These are phyloP conservation scores for Penicillium dipodomyicola DNA, from an alignment of 495 filamentous ascomycete species.

Conservation along the genomic window DNA sequence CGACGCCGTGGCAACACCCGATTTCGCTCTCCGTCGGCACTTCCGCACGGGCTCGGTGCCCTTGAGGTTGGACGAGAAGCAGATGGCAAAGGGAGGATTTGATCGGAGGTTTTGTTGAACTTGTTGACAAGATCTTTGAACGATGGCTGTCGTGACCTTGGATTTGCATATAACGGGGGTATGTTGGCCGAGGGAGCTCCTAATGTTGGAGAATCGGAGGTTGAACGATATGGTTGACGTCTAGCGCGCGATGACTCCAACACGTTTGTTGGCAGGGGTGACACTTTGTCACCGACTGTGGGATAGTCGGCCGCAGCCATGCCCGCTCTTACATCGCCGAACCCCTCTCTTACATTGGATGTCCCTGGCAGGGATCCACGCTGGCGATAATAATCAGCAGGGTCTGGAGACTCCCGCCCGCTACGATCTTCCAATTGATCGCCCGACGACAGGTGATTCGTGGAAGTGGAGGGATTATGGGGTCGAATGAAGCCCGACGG, in stretches of 20 bases:
- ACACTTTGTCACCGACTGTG: conserved; percentile 23
- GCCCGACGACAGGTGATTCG: conserved; percentile 21
- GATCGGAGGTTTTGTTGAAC: conserved; percentile 57
- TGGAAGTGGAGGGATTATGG: conserved; percentile 27
- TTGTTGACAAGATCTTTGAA: conserved; percentile 62
- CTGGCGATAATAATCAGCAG: conserved; percentile 53
- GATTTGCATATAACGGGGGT: conserved; percentile 20
- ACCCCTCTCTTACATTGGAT: conserved; percentile 25
- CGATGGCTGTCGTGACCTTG: conserved; percentile 46
- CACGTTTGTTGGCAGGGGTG: conserved; percentile 31
- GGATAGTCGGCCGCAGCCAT: conserved; percentile 21
- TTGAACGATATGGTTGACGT: conserved; percentile 33
- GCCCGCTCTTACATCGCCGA: conserved; percentile 29
- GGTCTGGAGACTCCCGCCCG: conserved; percentile 46
- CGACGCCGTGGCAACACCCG: conserved; percentile 31
- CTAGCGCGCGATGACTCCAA: conserved; percentile 27
- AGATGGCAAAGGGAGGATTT: conserved; percentile 49
- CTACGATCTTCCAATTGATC: conserved; percentile 15
- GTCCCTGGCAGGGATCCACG: conserved; percentile 27
- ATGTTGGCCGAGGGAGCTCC: conserved; percentile 21
- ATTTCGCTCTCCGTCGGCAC: conserved; percentile 26
- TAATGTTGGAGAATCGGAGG: conserved; percentile 35
- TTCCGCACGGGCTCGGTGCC: conserved; percentile 35
- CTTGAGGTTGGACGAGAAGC: conserved; percentile 35
- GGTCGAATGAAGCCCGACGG: conserved; percentile 23